Base-by-base conservation (phyloP, 2,329 filamentous ascomycete genomes). In the Xylariaceae sp. region DNA sequence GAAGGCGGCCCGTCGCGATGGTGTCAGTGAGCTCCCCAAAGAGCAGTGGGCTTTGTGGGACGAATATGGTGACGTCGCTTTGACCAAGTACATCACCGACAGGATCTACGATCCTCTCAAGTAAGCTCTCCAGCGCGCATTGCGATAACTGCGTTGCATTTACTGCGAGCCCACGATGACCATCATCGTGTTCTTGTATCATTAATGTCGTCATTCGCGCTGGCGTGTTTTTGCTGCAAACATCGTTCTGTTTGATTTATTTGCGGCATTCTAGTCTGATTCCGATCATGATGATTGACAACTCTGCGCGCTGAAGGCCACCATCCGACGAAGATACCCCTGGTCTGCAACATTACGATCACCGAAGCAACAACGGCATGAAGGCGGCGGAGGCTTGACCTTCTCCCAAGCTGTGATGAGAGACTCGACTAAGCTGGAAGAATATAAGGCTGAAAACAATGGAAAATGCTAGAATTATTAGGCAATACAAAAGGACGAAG, bases 1-100 rank as follows among this genome's bases (percentile, higher is more conserved):
- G 82, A 92, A 94, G 73, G 88, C 90, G 18, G 92, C 93, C 4
- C 89, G 95, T 69, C 81, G 87, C 64, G 90, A 90, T 68, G 88
- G 89, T 62, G 89, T 96, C 54, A 88, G 88, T 69, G 76, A 77
- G 62, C 77, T 92, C 57, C 79, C 80, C 55, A 88, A 92, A 64
- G 81, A 82, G 64, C 81, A 88, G 71, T 88, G 90, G 80, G 75
- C 85, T 61, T 84, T 87, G 73, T 91, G 87, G 83, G 84, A 88
- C 74, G 85, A 87, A 74, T 87, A 84, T 84, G 84, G 84, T 55
- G 84, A 87, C 67, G 82, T 85, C 44, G 81, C 82, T 56, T 74
- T 88, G 66, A 82, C 77, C 48, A 77, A 78, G 61, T 87, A 73
- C 75, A 87, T 88, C 75, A 82, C 82, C 78, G 74, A 79, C 66